Evolutionary conservation across 176 grass and related monocot genomes (phyloP), one percentile per base, ranked within the genome.

Genomic region (Paspalum notatum): DNA sequence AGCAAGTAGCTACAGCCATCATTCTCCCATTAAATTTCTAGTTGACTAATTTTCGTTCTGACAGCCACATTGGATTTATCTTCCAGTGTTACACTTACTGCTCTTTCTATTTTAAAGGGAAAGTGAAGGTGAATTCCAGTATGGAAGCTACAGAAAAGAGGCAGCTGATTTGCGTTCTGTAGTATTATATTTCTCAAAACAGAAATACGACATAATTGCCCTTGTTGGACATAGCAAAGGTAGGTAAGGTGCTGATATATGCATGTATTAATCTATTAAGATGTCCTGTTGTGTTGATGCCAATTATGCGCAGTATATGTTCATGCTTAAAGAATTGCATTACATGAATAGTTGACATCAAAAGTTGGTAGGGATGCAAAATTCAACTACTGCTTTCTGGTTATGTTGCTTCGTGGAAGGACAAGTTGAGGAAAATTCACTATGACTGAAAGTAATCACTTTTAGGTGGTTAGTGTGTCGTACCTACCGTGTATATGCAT

Each of bases 171-270:
- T 98, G 44, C 64, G 25, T 26, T 82, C 86, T 79, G 74, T 93
- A 66, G 87, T 91, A 58, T 89, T 87, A 49, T 82, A 93, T 80
- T 89, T 94, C 55, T 89, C 65, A 17, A 77, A 91, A 74, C 87
- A 85, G 18, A 90, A 94, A 20, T 83, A 92, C 42, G 82, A 87
- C 78, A 87, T 93, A 83, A 79, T 78, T 76, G 87, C 92, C 68
- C 87, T 98, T 89, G 50, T 94, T 76, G 95, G 95, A 32, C 95
- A 98, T 66, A 94, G 95, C 78, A 98, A 98, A 92, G 92, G 95
- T 94, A 73, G 22, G 18, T 40, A 21, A 66, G 2, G 45, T 91
- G 11, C 15, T 45, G 50, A 37, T 12, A 66, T 66, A 48, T 81
- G 54, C 51, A 79, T 52, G 0, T n/a, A 66, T 78, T 87, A 55